Evolutionary conservation across 2,329 filamentous ascomycete genomes (phyloP), one percentile per base, ranked within the genome.

Genomic region (Neopestalotiopsis rosae): DNA sequence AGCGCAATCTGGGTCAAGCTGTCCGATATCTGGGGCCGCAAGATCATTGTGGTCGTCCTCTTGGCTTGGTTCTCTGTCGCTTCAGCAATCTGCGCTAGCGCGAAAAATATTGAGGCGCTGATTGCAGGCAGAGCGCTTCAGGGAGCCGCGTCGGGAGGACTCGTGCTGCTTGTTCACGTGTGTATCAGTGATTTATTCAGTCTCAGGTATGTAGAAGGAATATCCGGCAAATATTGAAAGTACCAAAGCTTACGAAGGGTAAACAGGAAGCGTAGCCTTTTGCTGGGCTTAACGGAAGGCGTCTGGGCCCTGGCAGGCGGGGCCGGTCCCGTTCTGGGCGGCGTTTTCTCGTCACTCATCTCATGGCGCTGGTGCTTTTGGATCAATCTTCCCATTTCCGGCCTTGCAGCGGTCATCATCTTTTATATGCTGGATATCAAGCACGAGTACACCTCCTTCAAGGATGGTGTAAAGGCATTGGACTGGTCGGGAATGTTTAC

Each of bases 221-320:
- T 4, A 2, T 5, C 34, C 24, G 24, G 24, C 24, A 28, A 0
- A 28, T 28, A 3, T 28, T 3, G 3, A 28, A 28, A 9, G 34
- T 38, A 28, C n/a, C 5, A 0, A 56, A 56, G 12, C 17, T 14
- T 12, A 61, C 61, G 17, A 24, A 63, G 17, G 24, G 24, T 10
- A 13, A 63, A n/a, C 61, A 63, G 62, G 20, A 34, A 65, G 76
- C 72, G 74, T 1, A 62, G 68, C 9, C 52, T 73, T 14, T 73
- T 74, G 20, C 61, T 73, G n/a, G 72, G 73, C n/a, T 30, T 69
- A 12, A 63, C 74, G 67, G 87, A 86, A 6, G 81, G 85, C 56
- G 84, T 89, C 0, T 86, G 88, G 88, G 87, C 86, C 12, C 52
- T 75, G 1, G 74, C 74, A 2, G 71, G 68, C 5, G 67, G 70